Base-by-base conservation (phyloP, 2,329 filamentous ascomycete genomes). In the Pseudopithomyces chartarum region DNA sequence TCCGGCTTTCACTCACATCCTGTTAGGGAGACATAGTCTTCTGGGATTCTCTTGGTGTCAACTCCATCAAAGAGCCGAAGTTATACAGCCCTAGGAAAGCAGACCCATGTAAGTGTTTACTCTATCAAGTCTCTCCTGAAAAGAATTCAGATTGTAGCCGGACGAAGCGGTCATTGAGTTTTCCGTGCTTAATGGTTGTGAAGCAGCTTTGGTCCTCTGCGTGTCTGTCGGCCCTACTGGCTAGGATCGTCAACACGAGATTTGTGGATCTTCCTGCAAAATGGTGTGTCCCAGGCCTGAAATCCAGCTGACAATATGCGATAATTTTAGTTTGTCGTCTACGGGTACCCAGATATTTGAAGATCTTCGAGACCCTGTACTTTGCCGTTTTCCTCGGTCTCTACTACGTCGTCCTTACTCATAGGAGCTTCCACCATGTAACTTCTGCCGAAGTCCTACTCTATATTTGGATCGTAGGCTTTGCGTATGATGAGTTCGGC, bases 361-460 rank as follows among this genome's bases (percentile, higher is more conserved):
- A 96, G 76, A 84, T 86, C 1, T 96, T 92, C 73, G 91, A 96
- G 74, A 89, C 92, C 5, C 67, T 90, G 12, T 96, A 95, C 79
- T 95, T 96, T 70, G 80, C 85, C 36, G 81, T 85, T 0, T 93
- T 96, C 66, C 78, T 97, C 39, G 82, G 84, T 23, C 79, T 97
- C 6, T 97, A 96, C 76, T 97, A 96, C 69, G 83, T 86, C n/a
- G 92, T 97, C 0, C 82, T 97, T 32, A 84, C 96, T 44, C 86
- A 91, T 63, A 83, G 90, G 58, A 86, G 90, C 62, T 83, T 87
- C 8, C 80, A 82, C 17, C 80, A 81, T 26, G 85, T 97, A 52
- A 91, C 89, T 0, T 70, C 81, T 0, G 79, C 87, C 17, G 92
- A 97, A 73, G 77, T 89, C 1, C 70, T 91, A 15, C 83, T 97